Evolutionary conservation across 129 eudicot genomes (phyloP), one percentile per base, ranked within the genome.

Genomic region (Smallanthus sonchifolius): DNA sequence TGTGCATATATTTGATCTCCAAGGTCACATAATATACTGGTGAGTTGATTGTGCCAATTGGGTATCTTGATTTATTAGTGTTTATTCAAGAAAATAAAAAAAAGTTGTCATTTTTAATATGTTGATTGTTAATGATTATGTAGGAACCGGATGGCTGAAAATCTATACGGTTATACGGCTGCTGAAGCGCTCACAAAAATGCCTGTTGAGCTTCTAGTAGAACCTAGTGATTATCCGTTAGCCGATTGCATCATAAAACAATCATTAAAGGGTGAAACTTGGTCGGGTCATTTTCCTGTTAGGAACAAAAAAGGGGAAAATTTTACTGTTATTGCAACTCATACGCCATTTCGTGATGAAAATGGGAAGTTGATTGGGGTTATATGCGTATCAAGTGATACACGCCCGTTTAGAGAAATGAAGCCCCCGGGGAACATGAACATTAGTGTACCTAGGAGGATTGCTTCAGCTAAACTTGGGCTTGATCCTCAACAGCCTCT

Each of bases 141-240:
- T 84, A 92, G 98, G 98, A 92, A 90, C 44, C 84, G 84, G 42
- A 84, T 72, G 67, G 96, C 98, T 51, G 98, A 90, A 77, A 72
- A 78, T 36, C 85, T 92, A 8, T 92, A 89, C 71, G 98, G 98
- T 65, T 84, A 86, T 82, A 63, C 89, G 17, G 82, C 87, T 24
- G 84, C 84, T 0, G 98, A 92, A 84, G 98, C 96, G 77, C 57
- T 90, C 7, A 96, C 96, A 17, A 80, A 48, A 59, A 67, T 65
- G 54, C 77, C 81, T 30, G 19, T 82, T 64, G 92, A 87, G 67
- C 85, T 92, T 9, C 14, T 90, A 67, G 67, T 81, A 17, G 90
- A 90, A 40, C 20, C 80, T 16, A 79, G 49, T 10, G 87, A 92
- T 76, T 45, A 16, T 69, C 59, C 38, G 6, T 81, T 85, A 6